Base-by-base conservation (phyloP, 1,284 basidiomycete genomes). In the Malassezia restricta region DNA sequence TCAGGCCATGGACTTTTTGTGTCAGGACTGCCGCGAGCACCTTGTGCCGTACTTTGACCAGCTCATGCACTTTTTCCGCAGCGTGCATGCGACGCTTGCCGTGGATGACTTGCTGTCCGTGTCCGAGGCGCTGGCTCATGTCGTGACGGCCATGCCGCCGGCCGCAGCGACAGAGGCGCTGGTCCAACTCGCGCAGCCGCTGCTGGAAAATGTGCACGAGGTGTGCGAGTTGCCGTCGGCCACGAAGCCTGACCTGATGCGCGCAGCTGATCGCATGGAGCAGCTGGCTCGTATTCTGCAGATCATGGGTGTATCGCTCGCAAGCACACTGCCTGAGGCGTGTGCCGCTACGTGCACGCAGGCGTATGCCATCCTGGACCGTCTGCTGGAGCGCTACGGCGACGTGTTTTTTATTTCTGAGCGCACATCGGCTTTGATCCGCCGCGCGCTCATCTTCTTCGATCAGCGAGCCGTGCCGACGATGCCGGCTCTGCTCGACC, bases 1-100 rank as follows among this genome's bases (percentile, higher is more conserved):
- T 1, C 90, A 95, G 69, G 91, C 94, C 3, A 79, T 99, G 76
- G 92, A 90, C 73, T 96, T 87, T 75, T 79, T 99, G 56, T 98
- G 94, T 75, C 86, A 94, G 74, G 94, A 99, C 75, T 98, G 94
- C 77, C 57, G 59, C 40, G 63, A 87, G 81, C 91, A 96, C 74
- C 79, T 99, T 29, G 82, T 90, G 17, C 83, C 91, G 14, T 94
- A 87, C 76, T 77, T 98, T 30, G 86, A 89, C 0, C 89, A 91
- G 54, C 79, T 99, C 2, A 87, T 95, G 74, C 80, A 83, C 0
- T 99, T 98, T 77, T 78, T 94, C 51, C 80, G 79, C 33, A 82
- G 83, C 0, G 82, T 85, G 24, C 87, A 86, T 42, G 69, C 74
- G 33, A 87, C 85, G 70, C 78, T 99, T 37, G 77, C 78, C 11